Evolutionary conservation across 2,329 filamentous ascomycete genomes (phyloP).

Genomic region (Botrytis deweyae): DNA sequence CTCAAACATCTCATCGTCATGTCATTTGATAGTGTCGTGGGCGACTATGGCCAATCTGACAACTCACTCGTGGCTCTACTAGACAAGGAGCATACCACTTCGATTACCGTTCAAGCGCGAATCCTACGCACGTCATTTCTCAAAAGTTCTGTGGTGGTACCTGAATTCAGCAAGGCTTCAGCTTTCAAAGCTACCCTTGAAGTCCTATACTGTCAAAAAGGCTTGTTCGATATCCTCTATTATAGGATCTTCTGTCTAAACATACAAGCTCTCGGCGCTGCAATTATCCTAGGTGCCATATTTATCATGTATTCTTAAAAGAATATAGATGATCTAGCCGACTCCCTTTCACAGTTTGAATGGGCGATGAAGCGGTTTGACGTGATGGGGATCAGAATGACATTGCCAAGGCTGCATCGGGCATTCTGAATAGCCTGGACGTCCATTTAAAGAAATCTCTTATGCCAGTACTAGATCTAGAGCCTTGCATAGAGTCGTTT

Average conservation of each 20-base stretch:
- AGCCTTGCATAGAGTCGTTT: conserved; percentile 22
- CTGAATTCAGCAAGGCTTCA: conserved; percentile 54
- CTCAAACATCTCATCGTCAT: conserved; percentile 56
- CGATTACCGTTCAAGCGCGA: conserved; percentile 56
- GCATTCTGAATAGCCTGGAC: conserved; percentile 55
- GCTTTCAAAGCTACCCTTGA: conserved; percentile 55
- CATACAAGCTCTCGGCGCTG: conserved; percentile 62
- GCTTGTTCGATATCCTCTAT: conserved; percentile 47
- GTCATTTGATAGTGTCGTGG: conserved; percentile 59
- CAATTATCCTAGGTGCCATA: conserved; percentile 59
- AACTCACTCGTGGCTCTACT: conserved; percentile 53
- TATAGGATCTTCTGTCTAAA: conserved; percentile 57
- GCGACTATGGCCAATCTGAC: conserved; percentile 59
- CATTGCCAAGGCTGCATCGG: conserved; percentile 53
- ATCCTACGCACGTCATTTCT: conserved; percentile 56
- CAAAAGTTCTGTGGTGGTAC: conserved; percentile 55
- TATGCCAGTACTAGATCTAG: not conserved
- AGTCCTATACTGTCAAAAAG: conserved; percentile 57
- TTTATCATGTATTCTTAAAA: conserved; percentile 60
- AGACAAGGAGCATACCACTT: conserved; percentile 56
- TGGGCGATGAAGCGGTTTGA: conserved; percentile 60
- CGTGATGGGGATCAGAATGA: conserved; percentile 53
- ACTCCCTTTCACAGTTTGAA: conserved; percentile 56
- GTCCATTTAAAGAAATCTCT: conserved; percentile 51
- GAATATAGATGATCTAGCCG: conserved; percentile 48